A percentile compares a stretch with the other conserved stretches of the same genome.
Conservation (phyloP, 352 stramenopile genomes). For the Achlya hypogyna region DNA sequence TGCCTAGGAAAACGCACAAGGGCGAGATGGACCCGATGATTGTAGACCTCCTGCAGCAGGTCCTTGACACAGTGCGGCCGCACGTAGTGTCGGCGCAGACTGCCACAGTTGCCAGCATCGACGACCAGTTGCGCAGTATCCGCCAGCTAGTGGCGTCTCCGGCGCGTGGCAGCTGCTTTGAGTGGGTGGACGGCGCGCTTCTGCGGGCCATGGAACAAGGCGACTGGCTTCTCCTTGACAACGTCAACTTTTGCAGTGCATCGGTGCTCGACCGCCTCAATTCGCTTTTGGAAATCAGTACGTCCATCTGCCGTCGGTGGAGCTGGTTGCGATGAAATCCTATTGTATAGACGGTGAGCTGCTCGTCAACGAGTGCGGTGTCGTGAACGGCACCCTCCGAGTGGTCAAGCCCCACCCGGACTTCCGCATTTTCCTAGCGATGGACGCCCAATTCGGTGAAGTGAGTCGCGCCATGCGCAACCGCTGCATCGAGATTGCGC, state of each 20-base stretch:
- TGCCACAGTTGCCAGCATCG: neutral
- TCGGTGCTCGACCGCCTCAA: slow-evolving; percentile 99
- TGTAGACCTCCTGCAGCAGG: slow-evolving; percentile 1
- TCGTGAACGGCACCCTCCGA: slow-evolving; percentile 83
- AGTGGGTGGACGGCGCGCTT: slow-evolving; percentile 98
- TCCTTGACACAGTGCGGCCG: neutral
- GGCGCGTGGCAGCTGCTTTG: slow-evolving; percentile 76
- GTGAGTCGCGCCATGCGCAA: slow-evolving; percentile 99
- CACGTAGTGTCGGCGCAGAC: neutral
- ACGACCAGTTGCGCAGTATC: slow-evolving; percentile 6
- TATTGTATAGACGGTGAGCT: slow-evolving; percentile 84
- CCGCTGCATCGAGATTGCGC: slow-evolving; percentile 96
- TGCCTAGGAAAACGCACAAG: slow-evolving; percentile 2
- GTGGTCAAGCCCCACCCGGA: slow-evolving; percentile 95
- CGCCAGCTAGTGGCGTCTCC: neutral
- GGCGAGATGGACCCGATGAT: slow-evolving; percentile 12
- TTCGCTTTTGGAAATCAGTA: slow-evolving; percentile 93
- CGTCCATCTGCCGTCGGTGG: neutral
- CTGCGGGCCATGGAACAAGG: slow-evolving; percentile 94
- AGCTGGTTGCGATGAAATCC: neutral
- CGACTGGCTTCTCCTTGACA: slow-evolving; percentile 99
- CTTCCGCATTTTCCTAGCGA: slow-evolving; percentile 98
- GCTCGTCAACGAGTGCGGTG: slow-evolving; percentile 97
- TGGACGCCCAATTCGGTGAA: slow-evolving; percentile 94
- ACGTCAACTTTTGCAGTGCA: slow-evolving; percentile 98